These are phyloP conservation scores for Phlebiopsis flavidoalba DNA, from an alignment of 768 basidiomycete genomes.

Conservation along the genomic window DNA sequence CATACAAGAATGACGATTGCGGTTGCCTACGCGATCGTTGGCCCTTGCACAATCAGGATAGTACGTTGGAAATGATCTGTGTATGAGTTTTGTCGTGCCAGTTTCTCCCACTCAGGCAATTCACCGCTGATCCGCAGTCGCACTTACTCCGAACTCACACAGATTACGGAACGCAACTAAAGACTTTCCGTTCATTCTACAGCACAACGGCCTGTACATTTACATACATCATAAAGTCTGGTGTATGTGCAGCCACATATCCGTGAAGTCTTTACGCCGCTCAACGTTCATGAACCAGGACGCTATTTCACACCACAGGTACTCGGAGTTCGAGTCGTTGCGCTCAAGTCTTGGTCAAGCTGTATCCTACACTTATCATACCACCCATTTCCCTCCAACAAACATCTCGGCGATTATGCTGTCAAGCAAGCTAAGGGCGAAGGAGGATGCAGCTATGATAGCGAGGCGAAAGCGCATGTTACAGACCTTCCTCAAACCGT, in stretches of 20 bases:
- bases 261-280: too few species aligned
- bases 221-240: conserved; percentile 86
- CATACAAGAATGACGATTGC: conserved; percentile 75
- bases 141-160: too few species aligned
- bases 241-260: conserved; percentile 41
- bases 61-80: conserved; percentile 72
- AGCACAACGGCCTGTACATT: conserved; percentile 93
- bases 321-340: conserved; percentile 96
- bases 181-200: conserved; percentile 87
- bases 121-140: neutral
- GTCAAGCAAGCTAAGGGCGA: conserved; percentile 95
- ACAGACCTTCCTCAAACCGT: conserved; percentile 90
- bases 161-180: conserved; percentile 98
- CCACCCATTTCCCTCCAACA: conserved; percentile 98
- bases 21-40: conserved; percentile 71
- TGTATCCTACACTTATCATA: conserved; percentile 95
- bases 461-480: conserved; percentile 90
- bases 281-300: conserved; percentile 39
- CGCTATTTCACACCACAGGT: conserved; percentile 80
- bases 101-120: neutral
- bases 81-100: conserved; percentile 36
- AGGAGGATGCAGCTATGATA: conserved; percentile 92
- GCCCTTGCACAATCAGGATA: conserved; percentile 80
- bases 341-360: conserved; percentile 71
- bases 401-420: conserved; percentile 91